Evolutionary conservation across 768 basidiomycete genomes (phyloP).

Genomic region (Russula sp.): DNA sequence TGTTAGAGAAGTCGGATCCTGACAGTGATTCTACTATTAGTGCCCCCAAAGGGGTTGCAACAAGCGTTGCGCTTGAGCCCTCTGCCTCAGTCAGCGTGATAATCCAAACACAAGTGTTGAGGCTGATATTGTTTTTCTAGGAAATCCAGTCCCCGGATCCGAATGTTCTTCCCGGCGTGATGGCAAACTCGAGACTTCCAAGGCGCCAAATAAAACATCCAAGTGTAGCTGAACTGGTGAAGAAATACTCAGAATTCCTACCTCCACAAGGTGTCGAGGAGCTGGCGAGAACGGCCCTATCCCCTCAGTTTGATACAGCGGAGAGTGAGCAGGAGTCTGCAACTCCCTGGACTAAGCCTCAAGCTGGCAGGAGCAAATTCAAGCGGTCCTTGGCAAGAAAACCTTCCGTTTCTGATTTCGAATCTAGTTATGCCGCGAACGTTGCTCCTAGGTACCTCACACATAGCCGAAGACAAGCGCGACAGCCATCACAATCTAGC

Average conservation of each 20-base stretch:
- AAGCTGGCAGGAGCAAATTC: conserved; percentile 40
- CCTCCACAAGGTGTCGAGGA: conserved; percentile 69
- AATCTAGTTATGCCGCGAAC: conserved; percentile 89
- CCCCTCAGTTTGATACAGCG: conserved; percentile 49
- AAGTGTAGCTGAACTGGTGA: conserved; percentile 81
- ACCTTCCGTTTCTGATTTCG: conserved; percentile 76
- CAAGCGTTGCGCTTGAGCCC: conserved; percentile 2
- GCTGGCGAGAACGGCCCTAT: conserved; percentile 61
- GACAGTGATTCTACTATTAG: conserved; percentile 87
- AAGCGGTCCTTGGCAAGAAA: conserved; percentile 50
- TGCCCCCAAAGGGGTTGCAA: conserved; percentile 32
- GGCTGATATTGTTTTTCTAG: conserved; percentile 8
- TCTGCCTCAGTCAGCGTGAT: conserved; percentile 22
- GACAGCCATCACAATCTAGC: conserved; percentile 30
- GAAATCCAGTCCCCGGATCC: not conserved
- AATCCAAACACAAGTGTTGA: not conserved
- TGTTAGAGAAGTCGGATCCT: conserved; percentile 46
- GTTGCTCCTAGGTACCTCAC: conserved; percentile 73
- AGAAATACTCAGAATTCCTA: conserved; percentile 71
- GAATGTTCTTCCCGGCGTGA: conserved; percentile 25
- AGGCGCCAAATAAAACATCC: conserved; percentile 50
- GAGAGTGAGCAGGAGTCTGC: conserved; percentile 77
- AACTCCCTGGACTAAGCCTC: conserved; percentile 33
- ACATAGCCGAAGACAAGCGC: conserved; percentile 41
- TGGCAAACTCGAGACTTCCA: conserved; percentile 54